A percentile compares a stretch with the other conserved stretches of the same genome.
Conservation (phyloP, 306 rosid genomes). For the Cyamopsis tetragonoloba region DNA sequence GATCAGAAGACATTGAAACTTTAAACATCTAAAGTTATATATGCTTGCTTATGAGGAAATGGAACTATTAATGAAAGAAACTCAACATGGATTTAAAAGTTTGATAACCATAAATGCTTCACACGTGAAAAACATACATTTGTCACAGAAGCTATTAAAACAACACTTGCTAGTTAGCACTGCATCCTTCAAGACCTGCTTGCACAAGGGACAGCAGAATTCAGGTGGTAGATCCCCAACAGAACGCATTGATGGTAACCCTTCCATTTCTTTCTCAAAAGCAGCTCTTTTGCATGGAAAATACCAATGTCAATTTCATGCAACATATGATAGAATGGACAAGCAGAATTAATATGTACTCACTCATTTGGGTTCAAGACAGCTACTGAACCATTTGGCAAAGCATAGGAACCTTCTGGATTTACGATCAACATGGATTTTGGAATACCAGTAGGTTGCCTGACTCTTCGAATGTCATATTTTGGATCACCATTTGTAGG, state of each 20-base stretch:
- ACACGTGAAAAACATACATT: conserved; percentile 55
- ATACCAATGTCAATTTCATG: conserved; percentile 6
- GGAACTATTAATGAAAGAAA: neutral
- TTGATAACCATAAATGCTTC: neutral
- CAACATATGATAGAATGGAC: conserved; percentile 10
- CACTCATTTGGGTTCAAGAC: conserved; percentile 98
- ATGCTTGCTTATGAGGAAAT: neutral
- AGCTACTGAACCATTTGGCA: conserved; percentile 96
- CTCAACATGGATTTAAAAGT: neutral
- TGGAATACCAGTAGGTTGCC: conserved; percentile 98
- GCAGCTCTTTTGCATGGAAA: conserved; percentile 68
- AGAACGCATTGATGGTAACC: conserved; percentile 88
- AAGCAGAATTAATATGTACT: conserved; percentile 22
- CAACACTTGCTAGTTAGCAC: conserved; percentile 98
- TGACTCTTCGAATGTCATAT: conserved; percentile 80
- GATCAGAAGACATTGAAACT: neutral
- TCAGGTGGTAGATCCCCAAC: conserved; percentile 97
- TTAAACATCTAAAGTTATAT: neutral
- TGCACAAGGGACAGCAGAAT: conserved; percentile 90
- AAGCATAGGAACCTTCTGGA: conserved; percentile 93
- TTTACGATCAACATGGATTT: conserved; percentile 96
- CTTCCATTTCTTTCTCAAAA: conserved; percentile 96
- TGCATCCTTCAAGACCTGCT: conserved; percentile 97
- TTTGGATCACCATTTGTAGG: conserved; percentile 98
- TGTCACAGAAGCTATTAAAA: conserved; percentile 91